Percentiles rank a stretch among this genome's conserved stretches.
Evolutionary conservation across 169 alveolate genomes (phyloP).

Genomic region (Miamiensis avidus): DNA sequence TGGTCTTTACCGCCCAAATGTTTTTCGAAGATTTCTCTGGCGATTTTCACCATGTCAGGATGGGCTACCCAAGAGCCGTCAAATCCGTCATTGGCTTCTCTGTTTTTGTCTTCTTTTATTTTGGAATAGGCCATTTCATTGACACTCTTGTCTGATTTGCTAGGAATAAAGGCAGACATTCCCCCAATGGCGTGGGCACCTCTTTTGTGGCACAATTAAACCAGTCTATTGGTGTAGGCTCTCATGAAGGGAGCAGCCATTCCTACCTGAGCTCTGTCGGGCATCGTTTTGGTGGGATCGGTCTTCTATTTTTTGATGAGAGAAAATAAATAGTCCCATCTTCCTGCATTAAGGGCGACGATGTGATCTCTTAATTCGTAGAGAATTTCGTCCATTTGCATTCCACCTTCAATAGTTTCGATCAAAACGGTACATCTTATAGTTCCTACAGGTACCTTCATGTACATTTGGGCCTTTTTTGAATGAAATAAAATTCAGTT

Average conservation of each 20-base stretch:
- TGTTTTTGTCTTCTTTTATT: constrained; percentile 33
- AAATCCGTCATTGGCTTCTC: constrained; percentile 47
- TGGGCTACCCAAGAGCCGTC: constrained; percentile 59
- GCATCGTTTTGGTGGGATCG: background rate
- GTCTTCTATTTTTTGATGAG: constrained; percentile 29
- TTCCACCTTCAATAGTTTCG: constrained; percentile 34
- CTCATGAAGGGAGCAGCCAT: constrained; percentile 25
- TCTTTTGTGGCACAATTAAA: constrained; percentile 44
- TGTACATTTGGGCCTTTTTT: constrained; percentile 8
- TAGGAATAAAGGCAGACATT: constrained; percentile 42
- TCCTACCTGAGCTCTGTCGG: constrained; percentile 15
- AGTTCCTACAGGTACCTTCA: constrained; percentile 25
- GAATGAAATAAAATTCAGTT: too few species aligned
- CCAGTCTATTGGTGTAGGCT: constrained; percentile 29
- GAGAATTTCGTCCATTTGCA: constrained; percentile 43
- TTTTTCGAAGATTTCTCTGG: constrained; percentile 16
- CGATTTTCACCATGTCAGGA: constrained; percentile 44
- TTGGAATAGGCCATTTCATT: constrained; percentile 18
- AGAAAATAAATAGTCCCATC: constrained; percentile 53
- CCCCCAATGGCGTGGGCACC: constrained; percentile 56
- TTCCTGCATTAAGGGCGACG: constrained; percentile 42
- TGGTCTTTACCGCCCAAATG: constrained; percentile 22
- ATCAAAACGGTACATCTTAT: constrained; percentile 41
- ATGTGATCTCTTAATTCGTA: constrained; percentile 37
- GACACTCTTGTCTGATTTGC: constrained; percentile 24